phyloP scores from a whole-genome alignment of 441 rosid genomes.

The Breynia disticha region DNA sequence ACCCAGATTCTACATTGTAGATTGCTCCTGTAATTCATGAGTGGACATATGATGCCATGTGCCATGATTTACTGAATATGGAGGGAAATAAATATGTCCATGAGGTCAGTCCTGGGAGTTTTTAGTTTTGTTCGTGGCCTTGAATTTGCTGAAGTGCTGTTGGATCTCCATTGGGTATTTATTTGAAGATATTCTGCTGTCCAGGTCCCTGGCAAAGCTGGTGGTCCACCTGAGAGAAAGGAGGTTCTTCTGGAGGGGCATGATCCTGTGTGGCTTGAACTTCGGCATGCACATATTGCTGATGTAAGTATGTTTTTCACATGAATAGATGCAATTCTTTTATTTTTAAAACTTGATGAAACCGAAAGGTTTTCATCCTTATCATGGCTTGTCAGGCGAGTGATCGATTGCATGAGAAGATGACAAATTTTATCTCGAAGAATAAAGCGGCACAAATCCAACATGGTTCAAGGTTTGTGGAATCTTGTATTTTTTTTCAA shows the following conservation, averaged over 20 bases:
- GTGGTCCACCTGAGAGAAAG: constrained; percentile 74
- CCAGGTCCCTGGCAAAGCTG: constrained; percentile 74
- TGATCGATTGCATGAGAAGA: constrained; percentile 83
- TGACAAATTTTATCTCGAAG: constrained; percentile 75
- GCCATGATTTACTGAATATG: constrained; percentile 82
- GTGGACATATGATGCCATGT: constrained; percentile 99
- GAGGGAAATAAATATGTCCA: constrained; percentile 93
- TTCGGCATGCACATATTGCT: constrained; percentile 96
- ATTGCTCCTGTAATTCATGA: constrained; percentile 95
- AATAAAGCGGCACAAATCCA: constrained; percentile 98
- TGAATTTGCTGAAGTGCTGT: constrained; percentile 7
- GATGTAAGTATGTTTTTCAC: constrained; percentile 50
- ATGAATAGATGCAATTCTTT: neutral
- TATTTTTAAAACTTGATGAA: neutral
- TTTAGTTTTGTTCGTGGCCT: constrained; percentile 8
- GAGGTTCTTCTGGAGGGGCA: constrained; percentile 93
- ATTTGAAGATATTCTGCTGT: constrained; percentile 21
- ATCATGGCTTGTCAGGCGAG: constrained; percentile 57
- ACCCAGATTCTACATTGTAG: constrained; percentile 33
- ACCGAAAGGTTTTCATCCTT: constrained; percentile 9
- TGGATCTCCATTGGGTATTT: constrained; percentile 18
- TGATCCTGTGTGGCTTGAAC: constrained; percentile 97
- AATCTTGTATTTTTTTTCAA: constrained; percentile 1
- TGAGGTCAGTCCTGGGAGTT: constrained; percentile 42
- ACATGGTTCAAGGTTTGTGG: constrained; percentile 72